Base-by-base conservation (phyloP, 352 stramenopile species). In the Phytophthora palmivora region DNA sequence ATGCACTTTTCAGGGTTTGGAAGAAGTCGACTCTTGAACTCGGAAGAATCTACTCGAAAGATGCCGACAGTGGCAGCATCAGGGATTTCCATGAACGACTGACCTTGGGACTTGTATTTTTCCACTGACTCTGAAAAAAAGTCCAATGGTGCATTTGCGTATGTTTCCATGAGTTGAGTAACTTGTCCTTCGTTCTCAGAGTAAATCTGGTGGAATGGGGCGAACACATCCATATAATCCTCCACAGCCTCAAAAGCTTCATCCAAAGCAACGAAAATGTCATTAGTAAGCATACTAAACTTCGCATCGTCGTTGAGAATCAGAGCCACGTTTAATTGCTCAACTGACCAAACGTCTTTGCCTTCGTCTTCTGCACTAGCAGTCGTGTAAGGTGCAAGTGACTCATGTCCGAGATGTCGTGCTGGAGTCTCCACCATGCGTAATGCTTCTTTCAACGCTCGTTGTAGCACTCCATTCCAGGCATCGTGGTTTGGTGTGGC, bases 1-100 rank as follows among this genome's bases (percentile, higher is more conserved):
- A 98, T 88, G 43, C 91, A 97, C 33, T 88, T 82, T 2, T 96
- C 67, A 0, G 95, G 95, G 42, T 88, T 97, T 0, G 95, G 95
- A 26, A 98, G 63, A 9, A 98, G 66, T 18, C 70, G 56, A 6
- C 74, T 76, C 58, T 98, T 98, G 54, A 98, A 96, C 0, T 79
- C 71, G 0, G 75, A 73, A 16, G 83, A 96, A 54, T 98, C 92
- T 7, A 98, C 88, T 6, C 85, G 85, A 22, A 98, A 96, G 30
- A 98, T 97, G n/a, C 92, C 94, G 9, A 98, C 82, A 4, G 87
- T 89, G 5, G 87, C 87, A 18, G 72, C 72, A 11, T 93, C 76
- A 0, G 93, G 89, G 39, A 98, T 97, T n/a, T 81, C 76, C 2
- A 63, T 76, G 68, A 98, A 97, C 11, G 76, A 82, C 30, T 88